Evolutionary conservation across 169 alveolate genomes (phyloP), one percentile per base, ranked within the genome.

Genomic region (Plasmodium berghei): DNA sequence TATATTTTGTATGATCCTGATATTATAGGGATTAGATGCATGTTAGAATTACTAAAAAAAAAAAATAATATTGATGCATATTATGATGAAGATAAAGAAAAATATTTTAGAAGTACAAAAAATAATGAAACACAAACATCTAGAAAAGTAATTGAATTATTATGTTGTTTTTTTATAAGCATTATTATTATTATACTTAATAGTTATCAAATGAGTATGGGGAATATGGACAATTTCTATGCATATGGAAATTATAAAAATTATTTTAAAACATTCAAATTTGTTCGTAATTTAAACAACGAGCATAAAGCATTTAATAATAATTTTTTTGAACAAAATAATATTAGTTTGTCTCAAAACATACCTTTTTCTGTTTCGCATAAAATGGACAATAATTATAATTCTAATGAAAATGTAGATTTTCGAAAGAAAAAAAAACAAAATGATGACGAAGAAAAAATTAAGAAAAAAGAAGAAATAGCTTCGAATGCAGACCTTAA

Each of bases 11-110:
- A 80, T 80, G 49, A 80, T 24, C 90, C 90, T 54, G 90, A 80
- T 26, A 28, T 80, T 24, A 48, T 80, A 14, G 90, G 90, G 1
- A 80, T 80, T 12, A 66, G 90, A 16, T 67, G 34, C 16, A 80
- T 80, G 20, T 66, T 80, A 71, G 90, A 80, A 80, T 9, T 34
- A 12, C 26, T 80, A 67, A 80, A 80, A 55, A 80, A 80, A 46
- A 42, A 80, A 70, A 80, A 80, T 22, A 80, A 80, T 55, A 69
- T 80, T 71, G 90, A 80, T 66, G 90, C 90, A 18, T 80, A 80
- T 70, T 80, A 80, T 64, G 90, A 80, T 80, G 90, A 80, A 80
- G 90, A 80, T 9, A 80, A 80, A 66, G 90, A 80, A 54, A 80
- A 67, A 52, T 80, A 54, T 80, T 80, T 80, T 66, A 64, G 80